These are phyloP conservation scores for Kitagawia praeruptora DNA, from an alignment of 129 eudicot species.

Conservation along the genomic window DNA sequence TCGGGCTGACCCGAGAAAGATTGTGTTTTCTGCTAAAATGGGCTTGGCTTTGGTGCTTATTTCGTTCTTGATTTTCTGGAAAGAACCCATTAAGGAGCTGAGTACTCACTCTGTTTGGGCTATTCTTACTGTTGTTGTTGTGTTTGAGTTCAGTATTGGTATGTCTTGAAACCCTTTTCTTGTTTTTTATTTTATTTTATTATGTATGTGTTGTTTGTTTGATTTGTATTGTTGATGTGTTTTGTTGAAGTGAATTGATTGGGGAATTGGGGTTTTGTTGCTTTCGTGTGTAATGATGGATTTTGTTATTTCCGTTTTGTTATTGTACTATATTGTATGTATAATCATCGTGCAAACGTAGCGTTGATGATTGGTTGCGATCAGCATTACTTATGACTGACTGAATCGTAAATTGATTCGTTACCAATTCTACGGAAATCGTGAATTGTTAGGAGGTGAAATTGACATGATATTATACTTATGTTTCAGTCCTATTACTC, in stretches of 20 bases:
- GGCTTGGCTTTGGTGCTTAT: slow-evolving; percentile 53
- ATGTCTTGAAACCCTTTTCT: neutral
- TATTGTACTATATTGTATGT: neutral
- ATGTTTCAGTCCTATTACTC: neutral
- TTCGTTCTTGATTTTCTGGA: slow-evolving; percentile 45
- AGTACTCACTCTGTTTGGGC: slow-evolving; percentile 62
- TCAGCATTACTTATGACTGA: neutral
- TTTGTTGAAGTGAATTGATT: neutral
- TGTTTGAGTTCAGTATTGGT: slow-evolving; percentile 71
- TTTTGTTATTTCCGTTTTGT: neutral
- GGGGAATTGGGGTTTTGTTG: neutral
- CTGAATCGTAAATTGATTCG: neutral
- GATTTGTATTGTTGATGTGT: neutral
- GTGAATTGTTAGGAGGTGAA: neutral
- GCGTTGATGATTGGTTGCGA: neutral
- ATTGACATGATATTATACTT: neutral
- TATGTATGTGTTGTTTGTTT: neutral
- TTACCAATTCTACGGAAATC: neutral
- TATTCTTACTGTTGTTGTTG: slow-evolving; percentile 64
- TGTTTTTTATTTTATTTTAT: neutral
- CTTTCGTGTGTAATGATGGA: neutral
- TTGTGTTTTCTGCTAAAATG: slow-evolving; percentile 52
- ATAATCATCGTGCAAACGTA: neutral
- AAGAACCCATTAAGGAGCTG: slow-evolving; percentile 37
- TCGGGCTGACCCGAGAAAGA: slow-evolving; percentile 51